A percentile compares a stretch with the other conserved stretches of the same genome.
Conservation (phyloP, 805 yeast genomes). For the Saturnispora saitoi region DNA sequence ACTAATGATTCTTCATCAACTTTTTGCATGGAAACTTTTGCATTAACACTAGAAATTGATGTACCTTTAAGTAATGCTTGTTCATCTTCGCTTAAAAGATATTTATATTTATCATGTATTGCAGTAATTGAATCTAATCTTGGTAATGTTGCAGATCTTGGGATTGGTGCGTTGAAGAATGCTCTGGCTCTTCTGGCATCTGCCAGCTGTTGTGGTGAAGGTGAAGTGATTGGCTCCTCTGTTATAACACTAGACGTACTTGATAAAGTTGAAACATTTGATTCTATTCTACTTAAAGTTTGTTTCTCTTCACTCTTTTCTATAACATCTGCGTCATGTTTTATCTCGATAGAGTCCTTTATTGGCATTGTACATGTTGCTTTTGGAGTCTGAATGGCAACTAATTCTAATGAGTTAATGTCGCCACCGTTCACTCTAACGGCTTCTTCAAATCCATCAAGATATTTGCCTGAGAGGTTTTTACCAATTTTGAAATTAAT, state of each 20-base stretch:
- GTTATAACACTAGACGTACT: neutral
- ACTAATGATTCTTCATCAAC: constrained; percentile 13
- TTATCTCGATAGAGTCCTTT: neutral
- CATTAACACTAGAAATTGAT: neutral
- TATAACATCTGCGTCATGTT: neutral
- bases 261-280: neutral
- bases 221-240: constrained; percentile 5
- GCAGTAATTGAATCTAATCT: constrained; percentile 12
- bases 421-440: constrained; percentile 27
- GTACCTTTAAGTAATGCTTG: constrained; percentile 12
- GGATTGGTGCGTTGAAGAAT: constrained; percentile 10
- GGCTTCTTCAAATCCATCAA: constrained; percentile 25
- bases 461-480: constrained; percentile 34
- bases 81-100: constrained; percentile 19
- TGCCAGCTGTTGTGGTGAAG: constrained; percentile 7
- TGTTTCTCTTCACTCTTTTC: constrained; percentile 1
- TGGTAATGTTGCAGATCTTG: constrained; percentile 9
- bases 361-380: neutral
- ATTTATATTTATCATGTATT: constrained; percentile 13
- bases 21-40: neutral
- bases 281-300: neutral
- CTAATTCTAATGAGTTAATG: constrained; percentile 16
- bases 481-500: constrained; percentile 57
- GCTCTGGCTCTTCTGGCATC: constrained; percentile 12
- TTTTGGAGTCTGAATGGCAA: constrained; percentile 7